Base-by-base conservation (phyloP, 495 filamentous ascomycete species). In the Penicillium bovifimosum region DNA sequence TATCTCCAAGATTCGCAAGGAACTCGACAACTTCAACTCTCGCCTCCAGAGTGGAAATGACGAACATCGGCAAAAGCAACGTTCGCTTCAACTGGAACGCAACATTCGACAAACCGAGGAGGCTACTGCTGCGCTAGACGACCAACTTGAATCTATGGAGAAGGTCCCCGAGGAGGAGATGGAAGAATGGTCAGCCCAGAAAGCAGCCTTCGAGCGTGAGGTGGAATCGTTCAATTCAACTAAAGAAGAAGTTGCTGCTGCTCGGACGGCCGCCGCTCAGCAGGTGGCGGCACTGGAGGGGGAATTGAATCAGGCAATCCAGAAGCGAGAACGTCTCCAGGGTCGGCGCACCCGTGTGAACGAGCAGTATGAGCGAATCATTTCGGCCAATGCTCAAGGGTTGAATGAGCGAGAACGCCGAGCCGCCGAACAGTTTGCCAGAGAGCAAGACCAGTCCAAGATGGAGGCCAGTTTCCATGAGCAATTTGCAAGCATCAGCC, bases 61-160 rank as follows among this genome's bases (percentile, higher is more conserved):
- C 58, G 91, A 96, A 62, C 91, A 93, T 60, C 80, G 85, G 54
- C 82, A 88, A 58, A 83, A 85, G 51, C 88, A 91, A 61, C 88
- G 90, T 57, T 79, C 86, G 32, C 76, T 86, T 48, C 84, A 87
- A 54, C 81, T 87, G 59, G 87, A 86, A 63, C 85, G 86, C 44
- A 88, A 86, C 51, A 88, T 88, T 67, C 80, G 82, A 57, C 88
- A 95, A 69, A 90, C 91, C 6, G 88, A 95, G 54, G 86, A 93
- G 52, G 81, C 86, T 7, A 79, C 83, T 14, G 72, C 67, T 10
- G 76, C 70, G 24, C 68, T 95, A 2, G 79, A 83, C 24, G 64
- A 60, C 16, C 80, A 92, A 62, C 73, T 91, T 5, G 86, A 86
- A 62, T 78, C 72, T 33, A 64, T 91, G 29, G 85, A 83, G 29